A percentile compares a stretch with the other conserved stretches of the same genome.
These are phyloP conservation scores for Leccinum ochraceum DNA, from an alignment of 768 basidiomycete genomes.

Conservation along the genomic window DNA sequence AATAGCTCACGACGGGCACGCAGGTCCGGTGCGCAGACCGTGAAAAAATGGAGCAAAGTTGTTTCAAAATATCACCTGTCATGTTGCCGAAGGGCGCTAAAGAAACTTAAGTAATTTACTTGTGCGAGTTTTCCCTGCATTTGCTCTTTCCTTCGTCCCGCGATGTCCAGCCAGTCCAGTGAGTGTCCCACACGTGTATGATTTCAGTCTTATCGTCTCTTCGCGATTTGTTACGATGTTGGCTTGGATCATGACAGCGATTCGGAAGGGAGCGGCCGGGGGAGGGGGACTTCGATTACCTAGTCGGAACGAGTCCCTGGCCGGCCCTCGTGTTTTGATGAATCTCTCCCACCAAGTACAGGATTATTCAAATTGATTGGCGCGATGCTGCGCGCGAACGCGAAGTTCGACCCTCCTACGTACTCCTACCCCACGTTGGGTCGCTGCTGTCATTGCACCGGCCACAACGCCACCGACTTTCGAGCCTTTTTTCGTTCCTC, in stretches of 20 bases:
- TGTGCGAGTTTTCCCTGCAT: neutral
- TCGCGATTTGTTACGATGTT: neutral
- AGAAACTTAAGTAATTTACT: neutral
- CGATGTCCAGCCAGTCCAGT: neutral
- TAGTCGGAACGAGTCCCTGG: neutral
- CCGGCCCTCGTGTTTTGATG: constrained; percentile 7
- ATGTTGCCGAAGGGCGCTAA: neutral
- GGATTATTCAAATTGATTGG: constrained; percentile 9
- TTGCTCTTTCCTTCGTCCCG: neutral
- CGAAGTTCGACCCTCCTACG: neutral
- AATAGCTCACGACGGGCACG: neutral
- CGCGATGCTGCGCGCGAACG: neutral
- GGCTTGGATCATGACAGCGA: neutral
- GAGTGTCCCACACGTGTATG: neutral
- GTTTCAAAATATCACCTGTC: constrained; percentile 1
- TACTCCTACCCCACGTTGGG: neutral
- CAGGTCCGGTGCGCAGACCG: neutral
- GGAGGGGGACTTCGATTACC: neutral
- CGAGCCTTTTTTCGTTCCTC: constrained; percentile 2
- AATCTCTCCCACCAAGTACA: constrained; percentile 2
- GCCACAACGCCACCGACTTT: neutral
- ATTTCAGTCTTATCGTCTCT: neutral
- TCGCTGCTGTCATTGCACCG: neutral
- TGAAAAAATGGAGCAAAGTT: neutral
- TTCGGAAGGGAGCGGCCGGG: neutral